Conservation (phyloP, 2,329 filamentous ascomycete species). For the Plectosphaerella sp. region DNA sequence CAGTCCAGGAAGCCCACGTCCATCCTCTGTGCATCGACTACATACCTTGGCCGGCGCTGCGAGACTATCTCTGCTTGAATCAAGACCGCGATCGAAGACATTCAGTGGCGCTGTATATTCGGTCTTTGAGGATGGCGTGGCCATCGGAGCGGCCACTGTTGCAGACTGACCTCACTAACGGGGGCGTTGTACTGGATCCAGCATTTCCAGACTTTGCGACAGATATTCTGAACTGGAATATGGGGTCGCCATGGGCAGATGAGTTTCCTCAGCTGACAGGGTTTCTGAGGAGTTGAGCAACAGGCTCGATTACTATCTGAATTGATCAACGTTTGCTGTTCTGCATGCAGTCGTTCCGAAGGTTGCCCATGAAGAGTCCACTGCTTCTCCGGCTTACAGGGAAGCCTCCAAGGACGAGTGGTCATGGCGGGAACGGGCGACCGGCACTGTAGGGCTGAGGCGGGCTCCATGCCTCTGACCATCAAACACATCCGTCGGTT, state of each 20-base stretch:
- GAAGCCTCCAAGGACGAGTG: too few species aligned
- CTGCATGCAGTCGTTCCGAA: too few species aligned
- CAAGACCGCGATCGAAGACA: slow-evolving; percentile 14
- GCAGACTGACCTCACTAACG: slow-evolving; percentile 2
- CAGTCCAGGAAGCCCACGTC: slow-evolving; percentile 15
- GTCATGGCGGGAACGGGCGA: too few species aligned
- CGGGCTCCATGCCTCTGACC: too few species aligned
- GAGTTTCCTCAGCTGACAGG: slow-evolving; percentile 13
- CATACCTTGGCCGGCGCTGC: slow-evolving; percentile 18
- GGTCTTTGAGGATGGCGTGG: slow-evolving; percentile 15
- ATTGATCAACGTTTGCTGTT: too few species aligned
- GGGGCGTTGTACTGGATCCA: slow-evolving; percentile 14
- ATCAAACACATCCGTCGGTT: too few species aligned
- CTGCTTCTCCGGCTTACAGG: too few species aligned
- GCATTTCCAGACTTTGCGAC: slow-evolving; percentile 16
- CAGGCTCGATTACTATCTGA: too few species aligned
- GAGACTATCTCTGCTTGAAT: slow-evolving; percentile 16
- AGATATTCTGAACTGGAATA: slow-evolving; percentile 17
- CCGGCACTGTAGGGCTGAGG: too few species aligned
- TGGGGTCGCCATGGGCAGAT: slow-evolving; percentile 16
- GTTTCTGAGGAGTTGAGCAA: background rate
- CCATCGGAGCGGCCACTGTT: slow-evolving; percentile 13
- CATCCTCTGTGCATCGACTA: slow-evolving; percentile 19
- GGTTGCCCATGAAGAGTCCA: too few species aligned
- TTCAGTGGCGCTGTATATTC: slow-evolving; percentile 16